Percentiles rank a stretch among this genome's conserved stretches.
These are phyloP conservation scores for Nothopassalora personata DNA, from an alignment of 2,329 filamentous ascomycete species.

Conservation along the genomic window DNA sequence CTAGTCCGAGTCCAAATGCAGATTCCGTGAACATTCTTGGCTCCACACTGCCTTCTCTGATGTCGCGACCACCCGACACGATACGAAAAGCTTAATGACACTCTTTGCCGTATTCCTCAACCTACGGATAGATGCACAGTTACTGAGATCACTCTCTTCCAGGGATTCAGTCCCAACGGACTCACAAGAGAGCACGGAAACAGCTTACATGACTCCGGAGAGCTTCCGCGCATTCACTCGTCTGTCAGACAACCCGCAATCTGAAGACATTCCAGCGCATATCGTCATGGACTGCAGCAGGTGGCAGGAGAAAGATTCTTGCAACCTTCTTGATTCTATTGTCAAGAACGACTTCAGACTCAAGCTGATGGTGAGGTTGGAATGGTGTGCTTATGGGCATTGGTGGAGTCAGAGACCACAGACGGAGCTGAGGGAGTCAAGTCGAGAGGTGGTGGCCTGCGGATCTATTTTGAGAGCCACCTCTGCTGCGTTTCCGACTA, in stretches of 20 bases:
- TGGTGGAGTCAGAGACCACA: not conserved
- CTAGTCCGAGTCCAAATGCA: too few species aligned
- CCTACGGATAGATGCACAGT: not conserved
- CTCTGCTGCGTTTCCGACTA: not conserved
- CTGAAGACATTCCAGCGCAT: not conserved
- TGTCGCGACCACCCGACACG: not conserved
- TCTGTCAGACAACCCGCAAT: not conserved
- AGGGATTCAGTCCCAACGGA: too few species aligned
- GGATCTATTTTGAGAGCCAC: not conserved
- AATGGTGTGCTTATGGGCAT: not conserved
- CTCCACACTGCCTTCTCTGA: not conserved
- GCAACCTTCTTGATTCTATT: not conserved
- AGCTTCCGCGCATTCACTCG: not conserved
- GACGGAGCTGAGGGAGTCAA: not conserved
- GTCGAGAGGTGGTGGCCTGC: not conserved
- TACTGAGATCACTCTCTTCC: too few species aligned
- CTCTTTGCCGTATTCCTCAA: not conserved
- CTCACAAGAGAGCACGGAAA: too few species aligned
- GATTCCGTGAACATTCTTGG: not conserved
- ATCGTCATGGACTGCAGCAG: not conserved
- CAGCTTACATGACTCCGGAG: too few species aligned
- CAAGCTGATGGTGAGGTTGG: not conserved
- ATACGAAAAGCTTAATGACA: not conserved
- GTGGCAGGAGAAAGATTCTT: not conserved
- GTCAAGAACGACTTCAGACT: not conserved